Conservation (phyloP, 805 yeast species). For the Priceomyces carsonii region DNA sequence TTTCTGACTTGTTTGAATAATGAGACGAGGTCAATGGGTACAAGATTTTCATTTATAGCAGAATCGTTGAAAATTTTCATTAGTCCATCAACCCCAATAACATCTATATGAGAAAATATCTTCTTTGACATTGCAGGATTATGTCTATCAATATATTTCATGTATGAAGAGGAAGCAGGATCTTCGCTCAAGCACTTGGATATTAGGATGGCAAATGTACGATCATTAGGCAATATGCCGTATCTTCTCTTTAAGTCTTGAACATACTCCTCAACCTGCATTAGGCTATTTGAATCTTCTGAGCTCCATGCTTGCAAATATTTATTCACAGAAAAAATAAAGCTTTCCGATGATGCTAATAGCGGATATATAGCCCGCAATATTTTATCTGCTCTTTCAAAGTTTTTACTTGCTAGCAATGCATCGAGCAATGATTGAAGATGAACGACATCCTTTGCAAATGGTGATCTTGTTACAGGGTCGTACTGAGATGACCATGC, state of each 20-base stretch:
- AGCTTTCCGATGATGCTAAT: conserved; percentile 39
- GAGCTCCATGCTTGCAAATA: conserved; percentile 49
- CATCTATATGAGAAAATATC: conserved; percentile 50
- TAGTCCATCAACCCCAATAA: conserved; percentile 51
- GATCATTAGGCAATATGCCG: conserved; percentile 44
- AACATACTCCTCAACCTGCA: conserved; percentile 47
- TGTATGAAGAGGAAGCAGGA: conserved; percentile 9
- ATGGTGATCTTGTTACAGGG: conserved; percentile 41
- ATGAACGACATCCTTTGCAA: conserved; percentile 60
- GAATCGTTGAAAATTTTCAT: conserved; percentile 29
- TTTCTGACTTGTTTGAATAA: conserved; percentile 28
- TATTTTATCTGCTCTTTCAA: conserved; percentile 68
- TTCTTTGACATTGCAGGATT: conserved; percentile 16
- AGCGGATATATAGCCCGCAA: conserved; percentile 60
- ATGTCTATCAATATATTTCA: conserved; percentile 13
- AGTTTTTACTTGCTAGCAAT: conserved; percentile 64
- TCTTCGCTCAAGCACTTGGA: conserved; percentile 33
- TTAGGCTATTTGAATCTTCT: conserved; percentile 37
- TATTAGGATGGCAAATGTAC: conserved; percentile 61
- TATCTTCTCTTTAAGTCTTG: conserved; percentile 24
- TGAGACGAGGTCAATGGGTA: conserved; percentile 34
- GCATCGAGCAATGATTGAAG: conserved; percentile 81
- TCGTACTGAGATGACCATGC: conserved; percentile 45
- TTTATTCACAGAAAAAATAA: conserved; percentile 68
- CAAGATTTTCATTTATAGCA: conserved; percentile 24